Conservation (phyloP, 2,329 filamentous ascomycete species). For the Aspergillus fumigatus region DNA sequence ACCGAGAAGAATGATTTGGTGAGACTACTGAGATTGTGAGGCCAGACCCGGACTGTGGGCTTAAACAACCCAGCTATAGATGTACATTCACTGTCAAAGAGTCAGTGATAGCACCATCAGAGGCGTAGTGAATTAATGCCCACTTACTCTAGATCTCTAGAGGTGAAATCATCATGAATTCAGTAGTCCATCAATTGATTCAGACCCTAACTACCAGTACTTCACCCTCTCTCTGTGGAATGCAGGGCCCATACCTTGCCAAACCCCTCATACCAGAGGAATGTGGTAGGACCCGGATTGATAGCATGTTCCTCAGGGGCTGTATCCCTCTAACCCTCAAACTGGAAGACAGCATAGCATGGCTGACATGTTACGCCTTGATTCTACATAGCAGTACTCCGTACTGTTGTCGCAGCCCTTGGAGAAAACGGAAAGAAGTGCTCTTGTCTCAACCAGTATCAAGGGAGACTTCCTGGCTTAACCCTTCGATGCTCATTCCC, state of each 20-base stretch:
- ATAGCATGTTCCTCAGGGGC: background rate
- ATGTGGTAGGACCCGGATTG: background rate
- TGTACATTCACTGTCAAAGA: background rate
- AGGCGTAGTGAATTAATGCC: background rate
- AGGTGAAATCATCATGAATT: background rate
- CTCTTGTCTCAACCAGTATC: background rate
- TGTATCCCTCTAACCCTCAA: background rate
- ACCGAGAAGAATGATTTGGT: background rate
- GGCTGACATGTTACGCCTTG: background rate
- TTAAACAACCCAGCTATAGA: background rate
- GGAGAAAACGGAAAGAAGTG: background rate
- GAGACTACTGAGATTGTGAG: background rate
- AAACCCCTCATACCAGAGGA: slow-evolving; percentile 2
- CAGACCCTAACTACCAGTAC: background rate
- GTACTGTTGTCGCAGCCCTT: background rate
- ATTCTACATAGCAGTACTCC: background rate
- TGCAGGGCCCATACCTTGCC: slow-evolving; percentile 16
- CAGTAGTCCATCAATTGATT: background rate
- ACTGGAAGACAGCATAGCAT: background rate
- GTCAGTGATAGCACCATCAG: background rate
- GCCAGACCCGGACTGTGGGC: background rate
- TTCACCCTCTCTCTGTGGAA: slow-evolving; percentile 12
- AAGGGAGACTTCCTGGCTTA: background rate
- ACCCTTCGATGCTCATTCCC: background rate
- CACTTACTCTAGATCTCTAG: background rate